Evolutionary conservation across 768 basidiomycete species (phyloP).

Genomic region (Cytidiella melzeri): DNA sequence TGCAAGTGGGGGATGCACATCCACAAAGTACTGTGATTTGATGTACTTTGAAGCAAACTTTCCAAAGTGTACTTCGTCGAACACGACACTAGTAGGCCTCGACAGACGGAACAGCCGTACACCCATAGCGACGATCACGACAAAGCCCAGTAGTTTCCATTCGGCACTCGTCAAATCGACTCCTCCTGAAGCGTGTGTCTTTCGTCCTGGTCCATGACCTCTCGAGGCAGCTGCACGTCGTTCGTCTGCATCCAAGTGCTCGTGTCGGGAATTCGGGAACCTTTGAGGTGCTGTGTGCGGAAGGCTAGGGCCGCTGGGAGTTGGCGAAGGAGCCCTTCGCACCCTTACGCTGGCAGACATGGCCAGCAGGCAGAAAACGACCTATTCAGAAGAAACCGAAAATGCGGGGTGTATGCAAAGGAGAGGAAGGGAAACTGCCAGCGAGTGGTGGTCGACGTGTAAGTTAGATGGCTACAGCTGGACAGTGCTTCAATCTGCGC

Average conservation of each 20-base stretch:
- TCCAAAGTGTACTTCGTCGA: slow-evolving; percentile 98
- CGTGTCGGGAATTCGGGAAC: slow-evolving; percentile 60
- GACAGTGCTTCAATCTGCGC: too few relatives aligned
- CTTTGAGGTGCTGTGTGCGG: slow-evolving; percentile 33
- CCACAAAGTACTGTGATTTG: slow-evolving; percentile 85
- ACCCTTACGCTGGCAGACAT: slow-evolving; percentile 53
- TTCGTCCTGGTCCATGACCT: slow-evolving; percentile 49
- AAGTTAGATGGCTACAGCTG: slow-evolving; percentile 1
- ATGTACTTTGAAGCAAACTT: slow-evolving; percentile 95
- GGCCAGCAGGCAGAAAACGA: slow-evolving; percentile 3
- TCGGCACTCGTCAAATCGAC: slow-evolving; percentile 64
- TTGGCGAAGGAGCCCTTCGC: slow-evolving; percentile 65
- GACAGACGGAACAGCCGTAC: slow-evolving; percentile 86
- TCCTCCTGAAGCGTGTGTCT: slow-evolving; percentile 46
- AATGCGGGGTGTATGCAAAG: slow-evolving; percentile 11
- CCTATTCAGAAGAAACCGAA: neutral
- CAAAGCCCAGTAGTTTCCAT: slow-evolving; percentile 62
- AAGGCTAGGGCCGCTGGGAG: slow-evolving; percentile 45
- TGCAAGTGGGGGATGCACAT: slow-evolving; percentile 96
- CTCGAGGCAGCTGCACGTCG: slow-evolving; percentile 65
- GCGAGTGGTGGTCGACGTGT: slow-evolving; percentile 12
- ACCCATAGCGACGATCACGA: slow-evolving; percentile 65
- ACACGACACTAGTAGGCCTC: slow-evolving; percentile 91
- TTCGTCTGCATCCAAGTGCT: slow-evolving; percentile 70
- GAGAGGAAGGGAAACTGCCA: slow-evolving; percentile 6